phyloP scores from a whole-genome alignment of 1,284 basidiomycete genomes.

The Austroboletus niveus region DNA sequence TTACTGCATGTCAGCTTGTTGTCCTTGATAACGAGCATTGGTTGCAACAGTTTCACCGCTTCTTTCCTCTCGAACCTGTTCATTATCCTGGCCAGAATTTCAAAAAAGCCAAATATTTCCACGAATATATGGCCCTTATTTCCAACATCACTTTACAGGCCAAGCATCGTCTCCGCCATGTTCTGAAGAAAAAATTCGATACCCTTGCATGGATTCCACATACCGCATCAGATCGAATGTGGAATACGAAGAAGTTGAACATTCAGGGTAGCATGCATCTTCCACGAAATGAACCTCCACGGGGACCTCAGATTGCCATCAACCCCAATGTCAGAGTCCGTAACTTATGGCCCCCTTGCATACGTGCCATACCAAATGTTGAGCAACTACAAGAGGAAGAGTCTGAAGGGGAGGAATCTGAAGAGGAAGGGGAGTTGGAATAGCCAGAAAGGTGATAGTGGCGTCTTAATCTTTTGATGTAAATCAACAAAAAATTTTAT shows the following conservation, averaged over 20 bases:
- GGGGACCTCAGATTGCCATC: no score
- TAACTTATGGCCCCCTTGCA: no score
- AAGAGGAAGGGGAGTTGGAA: no score
- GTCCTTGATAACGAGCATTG: neutral
- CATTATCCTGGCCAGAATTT: neutral
- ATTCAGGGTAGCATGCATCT: no score
- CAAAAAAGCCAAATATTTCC: neutral
- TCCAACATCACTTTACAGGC: neutral
- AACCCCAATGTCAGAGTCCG: no score
- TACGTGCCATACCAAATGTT: no score
- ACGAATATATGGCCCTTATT: neutral
- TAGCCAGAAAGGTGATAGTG: no score
- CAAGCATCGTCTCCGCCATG: neutral
- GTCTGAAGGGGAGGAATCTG: no score
- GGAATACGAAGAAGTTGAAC: neutral
- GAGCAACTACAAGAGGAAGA: no score
- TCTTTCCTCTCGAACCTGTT: neutral
- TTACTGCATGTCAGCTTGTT: neutral
- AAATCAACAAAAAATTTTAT: no score
- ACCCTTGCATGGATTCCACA: neutral
- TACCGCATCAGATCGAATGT: conserved; percentile 1
- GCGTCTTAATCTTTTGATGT: no score
- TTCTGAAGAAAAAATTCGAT: neutral
- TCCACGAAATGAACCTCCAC: no score
- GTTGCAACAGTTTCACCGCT: neutral